phyloP scores from a whole-genome alignment of 2,329 filamentous ascomycete genomes.

The Fusarium piperis region DNA sequence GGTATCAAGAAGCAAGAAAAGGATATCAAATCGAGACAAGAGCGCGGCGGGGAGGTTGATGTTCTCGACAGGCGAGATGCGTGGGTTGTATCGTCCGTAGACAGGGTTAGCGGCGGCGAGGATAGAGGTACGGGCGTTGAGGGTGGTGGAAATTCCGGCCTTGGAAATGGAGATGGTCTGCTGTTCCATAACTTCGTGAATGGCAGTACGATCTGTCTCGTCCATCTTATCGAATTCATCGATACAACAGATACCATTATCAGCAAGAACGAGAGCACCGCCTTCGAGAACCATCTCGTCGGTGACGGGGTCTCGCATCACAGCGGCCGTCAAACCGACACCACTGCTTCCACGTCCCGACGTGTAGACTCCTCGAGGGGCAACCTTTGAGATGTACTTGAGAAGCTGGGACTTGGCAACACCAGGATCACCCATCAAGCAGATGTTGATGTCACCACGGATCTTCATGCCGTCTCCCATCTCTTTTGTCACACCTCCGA shows the following conservation, averaged over 20 bases:
- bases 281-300: conserved; percentile 88
- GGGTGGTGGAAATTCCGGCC: conserved; percentile 75
- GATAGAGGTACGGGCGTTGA: conserved; percentile 96
- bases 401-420: conserved; percentile 98
- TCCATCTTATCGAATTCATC: conserved; percentile 94
- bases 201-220: conserved; percentile 82
- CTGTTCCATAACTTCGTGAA: conserved; percentile 90
- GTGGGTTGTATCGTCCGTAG: conserved; percentile 97
- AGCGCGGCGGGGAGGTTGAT: conserved; percentile 98
- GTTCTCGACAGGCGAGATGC: conserved; percentile 96
- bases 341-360: conserved; percentile 83
- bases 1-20: conserved; percentile 96
- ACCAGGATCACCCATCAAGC: conserved; percentile 99
- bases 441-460: conserved; percentile 98
- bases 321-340: conserved; percentile 83
- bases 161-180: conserved; percentile 89
- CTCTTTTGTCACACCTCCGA: conserved; percentile 94
- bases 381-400: conserved; percentile 98
- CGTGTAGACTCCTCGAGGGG: conserved; percentile 88
- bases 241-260: conserved; percentile 87
- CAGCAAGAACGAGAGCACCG: conserved; percentile 80
- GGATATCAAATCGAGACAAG: conserved; percentile 94
- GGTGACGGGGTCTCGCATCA: conserved; percentile 85
- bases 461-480: conserved; percentile 99
- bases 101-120: conserved; percentile 96